Percentiles rank a stretch among this genome's conserved stretches.
These are phyloP conservation scores for Pseudognaphalium luteoalbum DNA, from an alignment of 129 eudicot species.

Conservation along the genomic window DNA sequence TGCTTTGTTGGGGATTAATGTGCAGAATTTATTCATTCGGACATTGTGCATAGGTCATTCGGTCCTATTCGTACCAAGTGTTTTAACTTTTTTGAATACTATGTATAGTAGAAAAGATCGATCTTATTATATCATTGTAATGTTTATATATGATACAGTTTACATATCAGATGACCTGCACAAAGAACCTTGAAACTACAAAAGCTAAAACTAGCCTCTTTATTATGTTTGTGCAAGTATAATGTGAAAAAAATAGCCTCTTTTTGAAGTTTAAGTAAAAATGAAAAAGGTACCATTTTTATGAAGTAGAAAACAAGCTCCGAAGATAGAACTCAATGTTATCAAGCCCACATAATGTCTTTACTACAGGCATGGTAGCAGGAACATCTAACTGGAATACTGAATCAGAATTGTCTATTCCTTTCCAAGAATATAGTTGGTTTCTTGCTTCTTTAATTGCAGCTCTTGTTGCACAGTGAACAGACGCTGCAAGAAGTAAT, in stretches of 20 bases:
- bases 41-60: not conserved
- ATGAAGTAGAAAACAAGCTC: constrained; percentile 37
- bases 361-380: constrained; percentile 89
- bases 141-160: not conserved
- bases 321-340: constrained; percentile 60
- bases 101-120: not conserved
- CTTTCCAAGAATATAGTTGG: constrained; percentile 65
- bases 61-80: not conserved
- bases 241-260: not conserved
- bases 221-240: constrained; percentile 3
- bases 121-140: not conserved
- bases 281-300: constrained; percentile 19
- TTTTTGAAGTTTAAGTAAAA: too few relatives aligned
- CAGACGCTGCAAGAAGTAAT: constrained; percentile 72
- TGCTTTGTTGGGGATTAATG: not conserved
- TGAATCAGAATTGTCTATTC: constrained; percentile 34
- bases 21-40: not conserved
- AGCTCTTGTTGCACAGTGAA: constrained; percentile 90
- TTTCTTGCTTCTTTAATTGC: constrained; percentile 82
- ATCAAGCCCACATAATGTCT: constrained; percentile 74
- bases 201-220: constrained; percentile 13
- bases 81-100: not conserved
- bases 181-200: constrained; percentile 13
- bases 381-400: constrained; percentile 76
- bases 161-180: constrained; percentile 4